Conservation (phyloP, 73 alveolate genomes). For the Symbiodinium pilosum region DNA sequence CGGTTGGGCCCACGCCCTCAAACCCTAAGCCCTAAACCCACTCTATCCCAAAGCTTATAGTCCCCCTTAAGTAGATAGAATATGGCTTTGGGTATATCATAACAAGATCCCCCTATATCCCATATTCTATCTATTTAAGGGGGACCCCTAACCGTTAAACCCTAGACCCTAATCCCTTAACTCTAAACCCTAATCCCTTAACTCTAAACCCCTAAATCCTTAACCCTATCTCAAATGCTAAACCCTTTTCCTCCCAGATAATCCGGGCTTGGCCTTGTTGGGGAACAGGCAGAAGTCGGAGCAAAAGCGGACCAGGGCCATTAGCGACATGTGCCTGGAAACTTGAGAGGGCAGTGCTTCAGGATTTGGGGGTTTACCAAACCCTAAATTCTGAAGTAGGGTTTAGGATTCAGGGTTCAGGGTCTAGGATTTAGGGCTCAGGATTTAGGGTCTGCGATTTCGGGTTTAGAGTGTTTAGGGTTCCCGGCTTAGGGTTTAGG, state of each 20-base stretch:
- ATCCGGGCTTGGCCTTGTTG: conserved; percentile 16
- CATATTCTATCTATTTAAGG: too few relatives aligned
- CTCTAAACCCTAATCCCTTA: background rate
- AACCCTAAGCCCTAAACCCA: background rate
- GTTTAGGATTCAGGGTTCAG: too few relatives aligned
- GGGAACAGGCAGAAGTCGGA: conserved; percentile 90
- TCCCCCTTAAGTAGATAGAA: background rate
- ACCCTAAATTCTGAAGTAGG: too few relatives aligned
- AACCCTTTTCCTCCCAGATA: background rate
- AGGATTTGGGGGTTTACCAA: background rate
- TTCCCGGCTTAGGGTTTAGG: too few relatives aligned
- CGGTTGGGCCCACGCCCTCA: too few relatives aligned
- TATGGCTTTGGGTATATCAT: too few relatives aligned
- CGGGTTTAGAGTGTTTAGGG: too few relatives aligned
- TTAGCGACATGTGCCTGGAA: conserved; percentile 67
- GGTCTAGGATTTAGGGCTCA: too few relatives aligned
- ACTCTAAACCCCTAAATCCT: background rate
- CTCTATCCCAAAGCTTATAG: too few relatives aligned
- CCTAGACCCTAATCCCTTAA: background rate
- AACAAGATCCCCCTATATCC: too few relatives aligned
- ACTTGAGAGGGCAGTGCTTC: background rate
- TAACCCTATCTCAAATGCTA: background rate
- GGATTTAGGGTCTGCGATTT: too few relatives aligned
- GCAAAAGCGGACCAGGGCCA: conserved; percentile 67
- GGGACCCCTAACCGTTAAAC: background rate